Base-by-base conservation (phyloP, 495 filamentous ascomycete genomes). In the Penicillium pancosmium region DNA sequence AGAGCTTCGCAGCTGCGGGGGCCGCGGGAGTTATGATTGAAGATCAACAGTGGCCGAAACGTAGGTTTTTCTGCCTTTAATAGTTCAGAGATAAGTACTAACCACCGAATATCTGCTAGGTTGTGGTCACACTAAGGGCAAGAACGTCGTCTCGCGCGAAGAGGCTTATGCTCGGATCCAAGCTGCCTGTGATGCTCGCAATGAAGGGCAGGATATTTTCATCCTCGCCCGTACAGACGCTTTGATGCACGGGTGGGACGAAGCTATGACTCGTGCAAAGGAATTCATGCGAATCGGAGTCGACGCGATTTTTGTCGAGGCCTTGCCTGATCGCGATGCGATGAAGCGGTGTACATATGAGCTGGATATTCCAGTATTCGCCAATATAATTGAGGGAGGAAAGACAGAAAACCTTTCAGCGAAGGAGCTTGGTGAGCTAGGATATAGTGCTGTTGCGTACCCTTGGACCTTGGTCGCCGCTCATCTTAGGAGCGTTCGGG, bases 41-140 rank as follows among this genome's bases (percentile, higher is more conserved):
- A 55, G 71, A 77, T 56, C 76, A 77, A 57, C 72, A 68, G 4
- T 75, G 72, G 70, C 73, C 74, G 21, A 77, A 76, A 25, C 60
- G 76, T 57, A 51, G 8, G 46, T n/a, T 8, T 50, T 3, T 23
- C 38, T 31, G 12, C 4, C 38, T 31, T 5, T 2, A 3, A 23
- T 21, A 43, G 12, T 15, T 27, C 21, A 44, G 15, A 13, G 7
- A 12, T 43, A 16, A 44, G n/a, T 16, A 7, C 43, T 54, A 4
- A 49, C 13, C 9, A n/a, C 34, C 15, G 38, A 47, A 11, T 21
- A 18, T 25, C 16, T 48, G 10, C 10, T 55, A 76, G 74, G 76
- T 23, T 80, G 75, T 43, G 75, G 76, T 1, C 77, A 80, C 48
- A 78, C 75, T 1, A 77, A 79, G 50, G 77, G 75, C 0, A 80